Conservation (phyloP, 306 rosid genomes). For the Trichosanthes truncata region DNA sequence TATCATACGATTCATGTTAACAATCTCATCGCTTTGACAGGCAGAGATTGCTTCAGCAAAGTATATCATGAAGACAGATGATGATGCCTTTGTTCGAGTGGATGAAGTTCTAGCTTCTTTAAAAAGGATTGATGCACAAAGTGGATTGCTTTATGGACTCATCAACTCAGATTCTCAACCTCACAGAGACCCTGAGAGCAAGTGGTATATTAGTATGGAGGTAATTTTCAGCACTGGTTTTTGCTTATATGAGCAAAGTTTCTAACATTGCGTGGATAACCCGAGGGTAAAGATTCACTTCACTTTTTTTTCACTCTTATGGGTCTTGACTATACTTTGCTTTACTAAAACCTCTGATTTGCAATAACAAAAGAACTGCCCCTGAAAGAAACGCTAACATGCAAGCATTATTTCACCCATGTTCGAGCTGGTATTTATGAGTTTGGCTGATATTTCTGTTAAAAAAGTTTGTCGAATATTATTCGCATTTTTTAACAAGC, state of each 20-base stretch:
- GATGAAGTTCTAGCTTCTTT: conserved; percentile 77
- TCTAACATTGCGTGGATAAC: neutral
- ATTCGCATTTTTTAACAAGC: neutral
- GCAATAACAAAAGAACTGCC: neutral
- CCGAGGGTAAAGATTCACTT: neutral
- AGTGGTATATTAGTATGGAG: conserved; percentile 93
- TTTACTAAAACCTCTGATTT: neutral
- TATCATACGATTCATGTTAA: conserved; percentile 14
- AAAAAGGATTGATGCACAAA: conserved; percentile 35
- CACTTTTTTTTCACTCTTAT: neutral
- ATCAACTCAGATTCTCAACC: conserved; percentile 82
- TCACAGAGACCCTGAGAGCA: conserved; percentile 78
- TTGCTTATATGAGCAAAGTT: neutral
- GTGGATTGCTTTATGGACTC: conserved; percentile 84
- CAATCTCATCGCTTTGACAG: conserved; percentile 43
- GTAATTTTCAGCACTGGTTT: conserved; percentile 22
- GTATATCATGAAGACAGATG: conserved; percentile 96
- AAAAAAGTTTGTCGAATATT: neutral
- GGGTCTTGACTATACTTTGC: neutral
- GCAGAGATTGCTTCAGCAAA: conserved; percentile 90
- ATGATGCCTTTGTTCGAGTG: conserved; percentile 90
- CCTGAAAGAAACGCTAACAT: neutral
- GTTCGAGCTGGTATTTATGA: neutral
- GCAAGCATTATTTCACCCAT: neutral
- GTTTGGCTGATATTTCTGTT: neutral